These are phyloP conservation scores for Paecilomyces sp. DNA, from an alignment of 2,329 filamentous ascomycete genomes.

Conservation along the genomic window DNA sequence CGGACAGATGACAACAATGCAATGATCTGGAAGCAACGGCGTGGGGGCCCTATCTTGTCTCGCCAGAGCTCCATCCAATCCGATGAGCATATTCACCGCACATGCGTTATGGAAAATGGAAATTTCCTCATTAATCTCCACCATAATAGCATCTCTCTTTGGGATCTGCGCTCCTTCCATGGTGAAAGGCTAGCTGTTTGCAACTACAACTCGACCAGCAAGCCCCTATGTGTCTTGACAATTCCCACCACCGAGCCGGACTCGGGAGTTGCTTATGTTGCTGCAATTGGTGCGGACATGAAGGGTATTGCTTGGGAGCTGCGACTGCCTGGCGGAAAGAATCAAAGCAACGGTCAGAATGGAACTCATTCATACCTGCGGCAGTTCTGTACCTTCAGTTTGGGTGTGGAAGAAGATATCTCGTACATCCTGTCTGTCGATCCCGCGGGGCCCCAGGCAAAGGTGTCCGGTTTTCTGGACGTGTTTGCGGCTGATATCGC, in stretches of 20 bases:
- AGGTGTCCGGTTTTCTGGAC: constrained; percentile 72
- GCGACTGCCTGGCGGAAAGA: constrained; percentile 45
- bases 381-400: constrained; percentile 65
- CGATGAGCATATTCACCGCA: constrained; percentile 67
- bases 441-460: constrained; percentile 66
- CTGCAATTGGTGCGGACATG: constrained; percentile 73
- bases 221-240: constrained; percentile 71
- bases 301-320: constrained; percentile 78
- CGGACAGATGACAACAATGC: constrained; percentile 71
- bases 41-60: constrained; percentile 49
- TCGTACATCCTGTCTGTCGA: constrained; percentile 70
- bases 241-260: constrained; percentile 56
- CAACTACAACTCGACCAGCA: constrained; percentile 56
- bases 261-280: constrained; percentile 58
- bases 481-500: constrained; percentile 80
- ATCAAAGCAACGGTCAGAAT: constrained; percentile 17
- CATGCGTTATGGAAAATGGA: constrained; percentile 69
- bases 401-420: constrained; percentile 49
- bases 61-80: constrained; percentile 63
- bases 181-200: constrained; percentile 55
- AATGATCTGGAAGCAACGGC: constrained; percentile 71
- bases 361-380: constrained; percentile 42
- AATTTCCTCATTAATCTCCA: constrained; percentile 76
- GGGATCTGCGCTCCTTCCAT: constrained; percentile 62
- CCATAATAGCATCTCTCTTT: constrained; percentile 62